These are phyloP conservation scores for Chaetomium olivaceum DNA, from an alignment of 2,329 filamentous ascomycete genomes.

Conservation along the genomic window DNA sequence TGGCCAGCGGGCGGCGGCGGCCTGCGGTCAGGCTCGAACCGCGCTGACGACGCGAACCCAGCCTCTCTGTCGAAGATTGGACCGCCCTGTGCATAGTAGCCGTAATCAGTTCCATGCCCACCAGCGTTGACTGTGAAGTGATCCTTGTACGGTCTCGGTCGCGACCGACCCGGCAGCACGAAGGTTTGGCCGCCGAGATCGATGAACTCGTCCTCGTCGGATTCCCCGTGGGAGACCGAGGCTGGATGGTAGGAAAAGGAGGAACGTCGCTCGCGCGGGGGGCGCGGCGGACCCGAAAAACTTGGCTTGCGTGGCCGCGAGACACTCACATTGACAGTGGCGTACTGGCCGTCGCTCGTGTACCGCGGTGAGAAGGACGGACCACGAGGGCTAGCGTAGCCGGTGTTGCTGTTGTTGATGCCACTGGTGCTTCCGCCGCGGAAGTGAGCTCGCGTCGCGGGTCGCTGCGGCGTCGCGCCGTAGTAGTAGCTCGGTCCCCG, in stretches of 20 bases:
- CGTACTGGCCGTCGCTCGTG: slow-evolving; percentile 63
- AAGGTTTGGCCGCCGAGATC: slow-evolving; percentile 56
- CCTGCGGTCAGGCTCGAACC: slow-evolving; percentile 45
- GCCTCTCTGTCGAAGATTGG: slow-evolving; percentile 43
- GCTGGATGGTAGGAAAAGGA: slow-evolving; percentile 61
- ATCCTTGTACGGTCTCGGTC: slow-evolving; percentile 46
- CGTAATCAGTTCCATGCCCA: slow-evolving; percentile 60
- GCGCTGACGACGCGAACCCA: slow-evolving; percentile 48
- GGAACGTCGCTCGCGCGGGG: slow-evolving; percentile 56
- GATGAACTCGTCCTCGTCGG: slow-evolving; percentile 64
- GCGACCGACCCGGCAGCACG: slow-evolving; percentile 54
- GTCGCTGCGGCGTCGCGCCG: slow-evolving; percentile 51
- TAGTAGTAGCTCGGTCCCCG: slow-evolving; percentile 53
- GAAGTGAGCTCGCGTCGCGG: slow-evolving; percentile 55
- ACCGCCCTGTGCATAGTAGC: slow-evolving; percentile 56
- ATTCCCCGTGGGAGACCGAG: slow-evolving; percentile 61
- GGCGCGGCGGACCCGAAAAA: slow-evolving; percentile 48
- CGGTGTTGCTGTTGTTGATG: slow-evolving; percentile 31
- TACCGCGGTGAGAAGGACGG: slow-evolving; percentile 60
- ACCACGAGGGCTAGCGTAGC: slow-evolving; percentile 39
- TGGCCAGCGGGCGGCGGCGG: slow-evolving; percentile 40
- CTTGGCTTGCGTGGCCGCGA: slow-evolving; percentile 51
- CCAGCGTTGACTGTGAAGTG: slow-evolving; percentile 49
- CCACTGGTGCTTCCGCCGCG: slow-evolving; percentile 47
- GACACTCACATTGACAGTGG: slow-evolving; percentile 66